Conservation (phyloP, 768 basidiomycete species). For the Auricularia auricula-judae region DNA sequence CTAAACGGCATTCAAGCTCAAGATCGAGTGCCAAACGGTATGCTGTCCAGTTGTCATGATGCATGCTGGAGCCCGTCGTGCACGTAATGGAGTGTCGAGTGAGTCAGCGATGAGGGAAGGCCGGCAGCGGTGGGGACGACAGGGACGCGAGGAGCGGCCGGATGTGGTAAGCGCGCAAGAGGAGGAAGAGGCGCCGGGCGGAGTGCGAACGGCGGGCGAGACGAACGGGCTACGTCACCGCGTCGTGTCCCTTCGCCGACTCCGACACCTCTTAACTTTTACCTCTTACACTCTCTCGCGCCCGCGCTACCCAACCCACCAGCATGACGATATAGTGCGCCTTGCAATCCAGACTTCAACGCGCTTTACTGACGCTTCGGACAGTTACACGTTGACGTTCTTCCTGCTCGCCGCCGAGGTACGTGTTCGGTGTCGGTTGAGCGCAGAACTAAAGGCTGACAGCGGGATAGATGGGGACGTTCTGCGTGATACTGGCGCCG, state of each 20-base stretch:
- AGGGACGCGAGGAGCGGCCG: too few relatives aligned
- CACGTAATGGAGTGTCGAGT: too few relatives aligned
- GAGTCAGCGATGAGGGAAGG: too few relatives aligned
- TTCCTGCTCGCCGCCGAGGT: slow-evolving; percentile 70
- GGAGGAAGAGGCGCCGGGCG: too few relatives aligned
- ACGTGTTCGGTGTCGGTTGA: slow-evolving; percentile 3
- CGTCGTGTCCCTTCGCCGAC: not conserved
- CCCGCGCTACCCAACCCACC: not conserved
- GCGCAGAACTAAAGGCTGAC: not conserved
- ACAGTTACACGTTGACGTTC: slow-evolving; percentile 71
- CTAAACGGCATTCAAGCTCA: too few relatives aligned
- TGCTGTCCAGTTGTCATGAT: too few relatives aligned
- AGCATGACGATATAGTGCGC: slow-evolving; percentile 40
- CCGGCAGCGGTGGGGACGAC: too few relatives aligned
- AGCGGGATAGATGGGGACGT: slow-evolving; percentile 55
- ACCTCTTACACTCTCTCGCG: not conserved
- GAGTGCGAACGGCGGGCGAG: too few relatives aligned
- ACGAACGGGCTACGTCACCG: not conserved
- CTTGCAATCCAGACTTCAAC: not conserved
- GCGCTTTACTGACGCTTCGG: not conserved
- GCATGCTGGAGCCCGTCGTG: too few relatives aligned
- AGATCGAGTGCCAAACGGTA: too few relatives aligned
- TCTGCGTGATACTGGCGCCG: slow-evolving; percentile 74
- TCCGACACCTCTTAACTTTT: not conserved
- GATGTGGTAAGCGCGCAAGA: too few relatives aligned